phyloP scores from a whole-genome alignment of 345 rosid genomes.

The Durio zibethinus region DNA sequence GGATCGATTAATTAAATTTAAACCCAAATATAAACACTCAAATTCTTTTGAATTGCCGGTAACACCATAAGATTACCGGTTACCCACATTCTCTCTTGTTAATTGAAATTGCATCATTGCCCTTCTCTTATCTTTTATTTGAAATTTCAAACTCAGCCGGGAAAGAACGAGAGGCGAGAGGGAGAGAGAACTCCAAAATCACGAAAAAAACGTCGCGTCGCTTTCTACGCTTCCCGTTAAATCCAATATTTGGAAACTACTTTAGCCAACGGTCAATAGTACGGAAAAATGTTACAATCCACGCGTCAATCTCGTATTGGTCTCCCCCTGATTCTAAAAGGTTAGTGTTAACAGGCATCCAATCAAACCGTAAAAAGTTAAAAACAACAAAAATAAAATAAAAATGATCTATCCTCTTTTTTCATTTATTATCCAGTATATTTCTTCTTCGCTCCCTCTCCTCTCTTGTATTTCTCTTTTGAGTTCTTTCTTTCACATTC shows the following conservation, averaged over 20 bases:
- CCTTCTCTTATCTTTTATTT: not conserved
- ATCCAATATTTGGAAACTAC: not conserved
- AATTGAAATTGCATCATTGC: not conserved
- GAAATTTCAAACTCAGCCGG: not conserved
- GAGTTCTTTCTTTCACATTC: not conserved
- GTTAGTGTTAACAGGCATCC: not conserved
- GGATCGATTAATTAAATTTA: too few relatives aligned
- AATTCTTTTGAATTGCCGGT: not conserved
- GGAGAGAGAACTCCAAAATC: not conserved
- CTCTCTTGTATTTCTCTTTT: not conserved
- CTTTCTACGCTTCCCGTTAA: not conserved
- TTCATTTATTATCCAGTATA: slow-evolving; percentile 12
- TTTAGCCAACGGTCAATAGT: too few relatives aligned
- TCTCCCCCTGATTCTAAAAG: not conserved
- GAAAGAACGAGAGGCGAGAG: too few relatives aligned
- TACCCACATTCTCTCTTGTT: not conserved
- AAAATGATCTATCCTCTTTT: not conserved
- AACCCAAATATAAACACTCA: too few relatives aligned
- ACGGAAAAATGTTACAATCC: too few relatives aligned
- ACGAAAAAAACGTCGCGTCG: not conserved
- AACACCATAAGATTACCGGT: not conserved
- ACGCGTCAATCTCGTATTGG: not conserved
- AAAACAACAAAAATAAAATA: too few relatives aligned
- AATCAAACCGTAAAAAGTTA: not conserved
- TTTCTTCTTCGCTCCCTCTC: not conserved